phyloP scores from a whole-genome alignment of 2,329 filamentous ascomycete genomes.

The Ophiocordyceps camponoti-rufipedis region DNA sequence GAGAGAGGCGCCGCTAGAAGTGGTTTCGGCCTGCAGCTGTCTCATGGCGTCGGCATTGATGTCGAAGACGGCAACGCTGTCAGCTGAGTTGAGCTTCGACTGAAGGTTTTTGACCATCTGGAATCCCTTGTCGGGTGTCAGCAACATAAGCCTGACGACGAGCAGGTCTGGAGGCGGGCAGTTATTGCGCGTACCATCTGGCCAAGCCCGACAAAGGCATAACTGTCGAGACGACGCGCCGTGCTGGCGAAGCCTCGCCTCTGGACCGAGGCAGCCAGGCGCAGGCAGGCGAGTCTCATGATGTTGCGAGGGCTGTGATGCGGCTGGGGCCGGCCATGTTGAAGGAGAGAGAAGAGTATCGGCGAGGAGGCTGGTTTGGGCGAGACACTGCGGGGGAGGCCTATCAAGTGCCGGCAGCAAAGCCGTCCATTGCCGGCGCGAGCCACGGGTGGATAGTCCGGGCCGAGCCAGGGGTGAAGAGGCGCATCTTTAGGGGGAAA shows the following conservation, averaged over 20 bases:
- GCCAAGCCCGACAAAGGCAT: constrained; percentile 41
- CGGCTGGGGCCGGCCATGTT: not conserved
- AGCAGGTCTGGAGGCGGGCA: too few species aligned
- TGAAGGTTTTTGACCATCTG: constrained; percentile 47
- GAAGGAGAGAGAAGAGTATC: constrained; percentile 11
- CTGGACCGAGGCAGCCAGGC: constrained; percentile 13
- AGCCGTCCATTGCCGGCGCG: constrained; percentile 14
- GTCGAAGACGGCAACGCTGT: constrained; percentile 36
- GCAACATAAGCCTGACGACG: not conserved
- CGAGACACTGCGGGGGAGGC: not conserved
- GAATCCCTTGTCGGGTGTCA: constrained; percentile 26
- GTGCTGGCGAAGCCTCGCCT: constrained; percentile 32
- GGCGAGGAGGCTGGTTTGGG: not conserved
- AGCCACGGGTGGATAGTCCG: not conserved
- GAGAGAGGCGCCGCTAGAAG: constrained; percentile 26
- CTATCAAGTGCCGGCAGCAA: not conserved
- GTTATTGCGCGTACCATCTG: constrained; percentile 31
- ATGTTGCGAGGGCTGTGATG: not conserved
- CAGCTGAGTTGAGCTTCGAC: constrained; percentile 30
- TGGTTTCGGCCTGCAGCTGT: constrained; percentile 28
- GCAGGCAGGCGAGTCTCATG: constrained; percentile 7
- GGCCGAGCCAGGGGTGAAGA: not conserved
- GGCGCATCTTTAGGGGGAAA: not conserved
- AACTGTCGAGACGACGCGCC: constrained; percentile 27
- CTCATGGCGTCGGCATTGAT: constrained; percentile 31